Conservation (phyloP, 2,329 filamentous ascomycete species). For the Hypoxylon sp. region DNA sequence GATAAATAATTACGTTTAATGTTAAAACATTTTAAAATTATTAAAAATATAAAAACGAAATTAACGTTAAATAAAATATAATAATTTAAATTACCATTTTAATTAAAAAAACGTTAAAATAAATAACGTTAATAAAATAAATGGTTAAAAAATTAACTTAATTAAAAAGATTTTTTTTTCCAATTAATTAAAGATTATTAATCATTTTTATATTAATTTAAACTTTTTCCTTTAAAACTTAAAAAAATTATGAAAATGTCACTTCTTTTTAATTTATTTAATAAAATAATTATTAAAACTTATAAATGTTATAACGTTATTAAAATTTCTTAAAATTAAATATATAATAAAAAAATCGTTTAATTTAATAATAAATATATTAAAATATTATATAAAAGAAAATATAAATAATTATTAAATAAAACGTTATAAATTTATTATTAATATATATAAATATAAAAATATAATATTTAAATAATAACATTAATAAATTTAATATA, state of each 20-base stretch:
- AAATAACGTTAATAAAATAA: not conserved
- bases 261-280: not conserved
- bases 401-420: not conserved
- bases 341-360: no score
- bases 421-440: not conserved
- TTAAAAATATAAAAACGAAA: not conserved
- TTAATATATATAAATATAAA: constrained; percentile 2
- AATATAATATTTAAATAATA: not conserved
- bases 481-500: not conserved
- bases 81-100: not conserved
- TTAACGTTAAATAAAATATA: not conserved
- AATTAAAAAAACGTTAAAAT: not conserved
- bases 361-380: no score
- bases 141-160: no score
- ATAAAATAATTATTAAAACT: not conserved
- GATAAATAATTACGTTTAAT: not conserved
- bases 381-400: no score
- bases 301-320: no score
- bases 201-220: constrained; percentile 4
- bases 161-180: no score
- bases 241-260: not conserved
- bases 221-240: not conserved
- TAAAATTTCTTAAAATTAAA: no score
- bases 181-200: not conserved
- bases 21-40: not conserved